Base-by-base conservation (phyloP, 192 early-diverging fungal species). In the Spinellus fusiger region DNA sequence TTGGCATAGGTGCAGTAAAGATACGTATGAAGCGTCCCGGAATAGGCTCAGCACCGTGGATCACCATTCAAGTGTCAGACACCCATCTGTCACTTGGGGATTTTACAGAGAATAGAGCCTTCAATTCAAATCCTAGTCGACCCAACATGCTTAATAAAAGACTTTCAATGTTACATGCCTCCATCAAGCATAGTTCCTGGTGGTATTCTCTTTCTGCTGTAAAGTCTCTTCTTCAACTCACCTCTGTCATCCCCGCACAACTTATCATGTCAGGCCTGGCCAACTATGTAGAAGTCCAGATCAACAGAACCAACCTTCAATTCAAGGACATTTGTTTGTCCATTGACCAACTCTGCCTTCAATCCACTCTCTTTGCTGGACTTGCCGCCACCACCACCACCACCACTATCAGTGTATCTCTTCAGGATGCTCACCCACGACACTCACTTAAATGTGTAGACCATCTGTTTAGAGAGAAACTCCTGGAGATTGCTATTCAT, bases 201-300 rank as follows among this genome's bases (percentile, higher is more conserved):
- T 77, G 76, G 76, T 77, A 74, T 28, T 77, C 76, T 1, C n/a
- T 74, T 20, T 71, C 71, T 3, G 28, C 75, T 32, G 50, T 77
- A 13, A 77, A 68, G 56, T 59, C 55, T 54, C 31, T 72, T 5
- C 35, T 75, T 6, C 61, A 65, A 34, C 57, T 69, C 38, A 64
- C 64, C 5, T 78, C 69, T 0, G 73, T 73, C 8, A 54, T 78
- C 25, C 76, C 73, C 20, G 70, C 66, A 15, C 76, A 78, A 38
- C 54, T 78, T 10, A 34, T 78, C 12, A 66, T 78, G 54, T 68
- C 69, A 0, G 66, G 63, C 5, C 32, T 78, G 13, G 65, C 76
- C 9, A 75, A 75, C 27, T 73, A 67, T 64, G 66, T 73, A 23
- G 66, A 66, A 49, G 28, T 78, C 5, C 51, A 69, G 20, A 26